Base-by-base conservation (phyloP, 2,329 filamentous ascomycete species). In the Paracoccidioides brasiliensis region DNA sequence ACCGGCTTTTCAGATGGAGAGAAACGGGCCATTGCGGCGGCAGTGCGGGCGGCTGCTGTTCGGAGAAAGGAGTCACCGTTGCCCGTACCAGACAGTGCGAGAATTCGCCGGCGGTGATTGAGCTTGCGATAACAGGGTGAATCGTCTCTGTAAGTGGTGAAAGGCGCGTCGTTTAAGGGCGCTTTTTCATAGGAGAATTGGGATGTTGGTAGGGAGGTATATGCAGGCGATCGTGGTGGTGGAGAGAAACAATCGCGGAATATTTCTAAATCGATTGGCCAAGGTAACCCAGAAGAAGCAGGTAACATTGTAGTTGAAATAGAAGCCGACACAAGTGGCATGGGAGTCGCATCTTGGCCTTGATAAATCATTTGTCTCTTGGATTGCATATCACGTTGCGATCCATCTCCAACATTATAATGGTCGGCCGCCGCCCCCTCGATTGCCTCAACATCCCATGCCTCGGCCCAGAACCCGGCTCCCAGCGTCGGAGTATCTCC, bases 31-130 rank as follows among this genome's bases (percentile, higher is more conserved):
- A 90, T 84, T 0, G 88, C 82, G 1, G 81, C 85, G 0, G 84
- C 82, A 0, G 86, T 90, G 37, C 86, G 81, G 0, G 80, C 81
- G 1, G 89, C 89, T 12, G 77, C 80, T 2, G 82, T 74, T 3
- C 88, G 82, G 14, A 95, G 76, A 67, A 95, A 95, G 0, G 86
- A 88, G 70, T 95, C 90, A 0, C 90, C 90, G 63, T 95, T 95
- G 0, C 90, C 90, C 0, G 89, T 91, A 0, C 88, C 86, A 0
- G 86, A 91, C 8, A 88, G 73, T 0, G 78, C 87, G 65, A 80
- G 67, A 3, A 72, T 73, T 51, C 71, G 69, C 44, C 49, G 37
- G 33, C 15, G 46, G n/a, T 38, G 33, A 14, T 22, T 22, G 22
- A 38, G 43, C 6, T 5, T 45, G 41, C 12, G 54, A 45, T 15